Evolutionary conservation across 2,329 filamentous ascomycete species (phyloP).

Genomic region (Bisporella sp.): DNA sequence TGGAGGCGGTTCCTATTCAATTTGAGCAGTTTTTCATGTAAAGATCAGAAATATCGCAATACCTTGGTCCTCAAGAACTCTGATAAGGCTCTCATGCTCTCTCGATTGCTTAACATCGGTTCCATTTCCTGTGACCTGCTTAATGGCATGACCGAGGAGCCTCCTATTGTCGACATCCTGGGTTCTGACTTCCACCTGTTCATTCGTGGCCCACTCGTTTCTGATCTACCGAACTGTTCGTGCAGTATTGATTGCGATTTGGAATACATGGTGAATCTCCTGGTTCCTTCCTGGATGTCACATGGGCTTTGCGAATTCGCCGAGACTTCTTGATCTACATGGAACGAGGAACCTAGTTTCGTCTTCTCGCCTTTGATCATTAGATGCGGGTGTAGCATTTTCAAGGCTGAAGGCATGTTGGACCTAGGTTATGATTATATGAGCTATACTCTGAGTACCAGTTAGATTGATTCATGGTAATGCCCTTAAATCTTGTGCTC

Average conservation of each 20-base stretch:
- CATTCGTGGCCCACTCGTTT: background rate
- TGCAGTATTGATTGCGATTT: background rate
- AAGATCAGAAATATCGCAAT: background rate
- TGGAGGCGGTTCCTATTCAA: slow-evolving; percentile 34
- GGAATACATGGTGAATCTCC: slow-evolving; percentile 1
- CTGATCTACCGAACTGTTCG: slow-evolving; percentile 1
- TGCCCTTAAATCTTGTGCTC: too few species aligned
- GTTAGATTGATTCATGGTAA: too few species aligned
- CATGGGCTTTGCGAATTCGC: slow-evolving; percentile 6
- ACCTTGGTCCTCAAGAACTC: slow-evolving; percentile 42
- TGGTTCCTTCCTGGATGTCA: background rate
- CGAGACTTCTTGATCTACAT: slow-evolving; percentile 10
- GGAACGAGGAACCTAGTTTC: slow-evolving; percentile 3
- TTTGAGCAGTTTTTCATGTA: background rate
- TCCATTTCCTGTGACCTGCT: too few species aligned
- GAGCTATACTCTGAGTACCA: too few species aligned
- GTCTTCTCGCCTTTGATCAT: too few species aligned
- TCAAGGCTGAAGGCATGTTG: too few species aligned
- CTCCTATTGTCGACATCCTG: slow-evolving; percentile 1
- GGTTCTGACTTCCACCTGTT: slow-evolving; percentile 8
- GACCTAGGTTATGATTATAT: too few species aligned
- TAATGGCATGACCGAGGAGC: too few species aligned
- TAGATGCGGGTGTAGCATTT: too few species aligned
- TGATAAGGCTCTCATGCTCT: slow-evolving; percentile 30
- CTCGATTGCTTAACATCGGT: slow-evolving; percentile 6